A percentile compares a stretch with the other conserved stretches of the same genome.
Conservation (phyloP, 1,284 basidiomycete genomes). For the Rhodotorula sp. region DNA sequence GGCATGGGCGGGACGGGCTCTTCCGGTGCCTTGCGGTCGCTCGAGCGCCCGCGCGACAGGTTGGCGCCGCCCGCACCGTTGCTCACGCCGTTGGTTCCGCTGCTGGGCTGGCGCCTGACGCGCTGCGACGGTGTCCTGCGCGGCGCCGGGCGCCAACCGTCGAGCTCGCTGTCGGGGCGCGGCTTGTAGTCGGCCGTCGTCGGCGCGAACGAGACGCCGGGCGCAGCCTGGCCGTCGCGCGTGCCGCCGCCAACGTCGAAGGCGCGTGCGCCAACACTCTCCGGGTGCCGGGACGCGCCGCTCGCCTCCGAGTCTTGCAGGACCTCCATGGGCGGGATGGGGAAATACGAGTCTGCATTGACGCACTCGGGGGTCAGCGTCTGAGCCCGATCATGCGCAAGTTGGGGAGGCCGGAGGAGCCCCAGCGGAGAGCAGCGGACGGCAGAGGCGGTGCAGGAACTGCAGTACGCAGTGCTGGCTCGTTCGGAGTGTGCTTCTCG, state of each 20-base stretch:
- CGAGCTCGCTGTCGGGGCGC: slow-evolving; percentile 23
- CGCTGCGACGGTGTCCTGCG: slow-evolving; percentile 36
- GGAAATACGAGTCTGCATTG: slow-evolving; percentile 38
- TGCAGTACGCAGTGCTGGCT: not conserved
- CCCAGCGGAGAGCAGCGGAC: too few relatives aligned
- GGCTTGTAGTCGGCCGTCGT: slow-evolving; percentile 3
- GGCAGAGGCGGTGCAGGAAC: not conserved
- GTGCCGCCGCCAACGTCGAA: slow-evolving; percentile 26
- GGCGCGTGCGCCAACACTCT: slow-evolving; percentile 33
- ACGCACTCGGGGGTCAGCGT: too few relatives aligned
- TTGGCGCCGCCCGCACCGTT: not conserved
- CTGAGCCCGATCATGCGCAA: not conserved
- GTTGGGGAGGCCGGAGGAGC: too few relatives aligned
- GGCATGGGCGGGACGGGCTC: too few relatives aligned
- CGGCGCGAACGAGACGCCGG: slow-evolving; percentile 40
- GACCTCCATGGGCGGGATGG: slow-evolving; percentile 26
- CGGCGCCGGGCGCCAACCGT: slow-evolving; percentile 28
- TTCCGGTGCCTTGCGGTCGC: not conserved
- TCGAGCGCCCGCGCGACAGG: slow-evolving; percentile 1
- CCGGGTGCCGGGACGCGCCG: slow-evolving; percentile 29
- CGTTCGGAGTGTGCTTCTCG: too few relatives aligned
- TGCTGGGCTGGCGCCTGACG: slow-evolving; percentile 11
- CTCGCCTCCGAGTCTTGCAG: slow-evolving; percentile 27
- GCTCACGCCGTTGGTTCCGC: not conserved
- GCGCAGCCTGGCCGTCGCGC: slow-evolving; percentile 21